Percentiles rank a stretch among this genome's conserved stretches.
Conservation (phyloP, 345 rosid genomes). For the Combretum micranthum region DNA sequence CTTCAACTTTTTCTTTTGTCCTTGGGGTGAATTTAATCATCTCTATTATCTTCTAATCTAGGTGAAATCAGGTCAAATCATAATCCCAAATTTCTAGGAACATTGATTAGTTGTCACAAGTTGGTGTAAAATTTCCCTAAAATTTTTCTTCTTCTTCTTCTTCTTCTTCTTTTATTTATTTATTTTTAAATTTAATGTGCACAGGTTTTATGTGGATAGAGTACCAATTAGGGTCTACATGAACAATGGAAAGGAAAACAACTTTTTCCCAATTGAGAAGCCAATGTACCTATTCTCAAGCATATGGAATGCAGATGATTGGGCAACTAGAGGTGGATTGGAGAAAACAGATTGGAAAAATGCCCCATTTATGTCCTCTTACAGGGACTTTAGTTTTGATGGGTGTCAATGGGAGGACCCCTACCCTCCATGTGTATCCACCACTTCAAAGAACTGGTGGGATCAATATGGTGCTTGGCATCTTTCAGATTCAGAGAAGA, state of each 20-base stretch:
- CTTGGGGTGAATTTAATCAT: no score
- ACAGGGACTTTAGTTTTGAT: slow-evolving; percentile 77
- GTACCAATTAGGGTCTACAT: slow-evolving; percentile 75
- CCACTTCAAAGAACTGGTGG: slow-evolving; percentile 92
- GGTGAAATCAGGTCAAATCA: no score
- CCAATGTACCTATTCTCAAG: slow-evolving; percentile 96
- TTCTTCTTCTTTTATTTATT: no score
- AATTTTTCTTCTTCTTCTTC: no score
- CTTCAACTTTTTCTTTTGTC: no score
- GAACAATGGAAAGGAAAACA: slow-evolving; percentile 74
- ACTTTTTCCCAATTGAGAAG: slow-evolving; percentile 89
- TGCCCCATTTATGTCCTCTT: slow-evolving; percentile 85
- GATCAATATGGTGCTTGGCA: slow-evolving; percentile 91
- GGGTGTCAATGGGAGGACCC: slow-evolving; percentile 95
- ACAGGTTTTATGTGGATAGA: slow-evolving; percentile 73
- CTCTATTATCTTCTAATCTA: no score
- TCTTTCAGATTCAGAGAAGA: slow-evolving; percentile 61
- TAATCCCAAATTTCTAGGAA: no score
- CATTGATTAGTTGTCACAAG: no score
- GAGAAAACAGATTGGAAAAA: slow-evolving; percentile 93
- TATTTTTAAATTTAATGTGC: not conserved
- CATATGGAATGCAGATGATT: slow-evolving; percentile 95
- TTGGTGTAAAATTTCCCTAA: not conserved
- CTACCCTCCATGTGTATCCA: slow-evolving; percentile 77
- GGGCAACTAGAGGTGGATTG: slow-evolving; percentile 95